Percentiles rank a stretch among this genome's conserved stretches.
phyloP scores from a whole-genome alignment of 352 stramenopile genomes.

The Phytophthora idaei region DNA sequence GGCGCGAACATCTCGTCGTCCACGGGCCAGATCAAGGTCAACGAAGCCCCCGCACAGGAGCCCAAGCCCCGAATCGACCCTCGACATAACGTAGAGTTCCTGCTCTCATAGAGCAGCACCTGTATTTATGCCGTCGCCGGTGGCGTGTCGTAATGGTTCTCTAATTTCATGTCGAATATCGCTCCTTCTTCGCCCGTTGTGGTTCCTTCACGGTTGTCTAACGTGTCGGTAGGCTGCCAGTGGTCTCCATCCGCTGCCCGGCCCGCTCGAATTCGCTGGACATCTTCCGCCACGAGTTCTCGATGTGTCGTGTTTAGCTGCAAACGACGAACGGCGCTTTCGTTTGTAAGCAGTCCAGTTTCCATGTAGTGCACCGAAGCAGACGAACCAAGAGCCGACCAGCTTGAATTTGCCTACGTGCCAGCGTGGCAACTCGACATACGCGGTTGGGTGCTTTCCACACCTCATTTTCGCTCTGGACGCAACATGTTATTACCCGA shows the following conservation, averaged over 20 bases:
- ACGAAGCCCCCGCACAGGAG: slow-evolving; percentile 9
- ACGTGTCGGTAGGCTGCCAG: not conserved
- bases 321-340: not conserved
- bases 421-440: slow-evolving; percentile 3
- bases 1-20: slow-evolving; percentile 58
- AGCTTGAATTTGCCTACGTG: slow-evolving; percentile 18
- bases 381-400: slow-evolving; percentile 11
- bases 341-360: not conserved
- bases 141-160: slow-evolving; percentile 15
- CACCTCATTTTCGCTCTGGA: not conserved
- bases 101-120: slow-evolving; percentile 43
- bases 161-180: slow-evolving; percentile 24
- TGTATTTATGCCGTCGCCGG: slow-evolving; percentile 22
- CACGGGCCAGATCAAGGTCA: slow-evolving; percentile 51
- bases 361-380: not conserved
- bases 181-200: not conserved
- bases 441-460: not conserved
- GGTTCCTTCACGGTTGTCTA: slow-evolving; percentile 3
- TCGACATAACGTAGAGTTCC: slow-evolving; percentile 48
- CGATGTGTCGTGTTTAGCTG: not conserved
- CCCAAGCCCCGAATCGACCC: slow-evolving; percentile 23
- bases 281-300: not conserved
- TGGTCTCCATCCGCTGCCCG: not conserved
- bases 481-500: not conserved
- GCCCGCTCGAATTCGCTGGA: slow-evolving; percentile 10